Evolutionary conservation across 2,329 filamentous ascomycete genomes (phyloP).

Genomic region (Aspergillus neoniger): DNA sequence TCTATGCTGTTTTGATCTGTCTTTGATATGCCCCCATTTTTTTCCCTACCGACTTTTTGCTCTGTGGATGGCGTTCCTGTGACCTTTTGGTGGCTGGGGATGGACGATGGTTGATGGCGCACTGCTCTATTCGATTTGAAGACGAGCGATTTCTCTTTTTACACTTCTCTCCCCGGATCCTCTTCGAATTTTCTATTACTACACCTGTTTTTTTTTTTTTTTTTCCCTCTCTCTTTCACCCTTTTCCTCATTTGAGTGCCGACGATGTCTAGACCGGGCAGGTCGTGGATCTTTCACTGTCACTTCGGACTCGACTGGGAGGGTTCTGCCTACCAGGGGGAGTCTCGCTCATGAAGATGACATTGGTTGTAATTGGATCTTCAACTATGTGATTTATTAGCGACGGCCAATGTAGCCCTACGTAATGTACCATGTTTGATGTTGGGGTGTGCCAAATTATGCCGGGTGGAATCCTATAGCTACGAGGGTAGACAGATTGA

Average conservation of each 20-base stretch:
- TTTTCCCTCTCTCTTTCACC: neutral
- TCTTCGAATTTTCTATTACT: slow-evolving; percentile 9
- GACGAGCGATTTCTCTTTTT: slow-evolving; percentile 19
- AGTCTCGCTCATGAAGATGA: slow-evolving; percentile 6
- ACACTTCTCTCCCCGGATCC: slow-evolving; percentile 8
- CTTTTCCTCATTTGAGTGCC: neutral
- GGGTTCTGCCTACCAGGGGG: neutral
- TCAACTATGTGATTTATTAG: slow-evolving; percentile 8
- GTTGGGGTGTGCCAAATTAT: neutral
- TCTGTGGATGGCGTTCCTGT: slow-evolving; percentile 26
- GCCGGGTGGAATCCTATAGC: no score
- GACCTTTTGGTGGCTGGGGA: slow-evolving; percentile 22
- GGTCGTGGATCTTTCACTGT: neutral
- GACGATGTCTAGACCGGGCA: slow-evolving; percentile 4
- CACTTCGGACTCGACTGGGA: neutral
- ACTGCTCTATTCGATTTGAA: slow-evolving; percentile 22
- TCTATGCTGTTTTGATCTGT: slow-evolving; percentile 15
- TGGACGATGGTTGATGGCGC: slow-evolving; percentile 28
- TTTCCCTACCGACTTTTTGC: slow-evolving; percentile 12
- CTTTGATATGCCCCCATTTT: slow-evolving; percentile 20
- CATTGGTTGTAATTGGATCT: slow-evolving; percentile 16
- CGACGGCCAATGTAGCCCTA: slow-evolving; percentile 7
- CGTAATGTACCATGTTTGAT: slow-evolving; percentile 10
- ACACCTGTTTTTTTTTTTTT: neutral
- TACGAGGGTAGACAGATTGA: neutral